Base-by-base conservation (phyloP, 495 filamentous ascomycete genomes). In the Chaetomium tenue region DNA sequence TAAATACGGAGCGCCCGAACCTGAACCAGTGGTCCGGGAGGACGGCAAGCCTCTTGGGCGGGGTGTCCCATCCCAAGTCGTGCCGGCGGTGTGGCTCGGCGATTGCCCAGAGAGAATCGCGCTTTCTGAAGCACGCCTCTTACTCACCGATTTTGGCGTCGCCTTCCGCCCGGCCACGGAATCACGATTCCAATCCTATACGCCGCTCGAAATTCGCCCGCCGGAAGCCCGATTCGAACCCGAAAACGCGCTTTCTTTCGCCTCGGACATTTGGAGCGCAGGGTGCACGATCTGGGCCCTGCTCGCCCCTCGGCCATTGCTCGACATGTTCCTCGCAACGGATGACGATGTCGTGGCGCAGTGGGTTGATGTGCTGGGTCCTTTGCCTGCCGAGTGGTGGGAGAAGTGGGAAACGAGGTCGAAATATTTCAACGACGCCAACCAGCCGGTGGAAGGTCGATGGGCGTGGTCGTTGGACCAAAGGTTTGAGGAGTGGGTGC, bases 81-180 rank as follows among this genome's bases (percentile, higher is more conserved):
- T n/a, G n/a, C n/a, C n/a, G n/a, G n/a, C n/a, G n/a, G n/a, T n/a
- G n/a, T n/a, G n/a, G n/a, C n/a, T n/a, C n/a, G n/a, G n/a, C n/a
- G n/a, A n/a, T n/a, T n/a, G n/a, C n/a, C n/a, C n/a, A n/a, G n/a
- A n/a, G n/a, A n/a, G n/a, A n/a, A n/a, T n/a, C n/a, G n/a, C n/a
- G n/a, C n/a, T n/a, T n/a, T 5, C 52, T 23, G 70, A 74, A 20
- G 56, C 74, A 11, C 70, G 63, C 25, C 74, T 80, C 52, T 8
- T 79, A 13, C 72, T 81, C 58, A 44, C 66, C 40, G 79, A 80
- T 53, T 76, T 80, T 63, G 77, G 78, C 15, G 69, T 74, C 53
- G 70, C 77, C 2, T 81, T 78, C 66, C 64, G 58, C 23, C 67
- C 65, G 8, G 46, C 68, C 50, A 40, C 70, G 58, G 68, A 76